Evolutionary conservation across 805 yeast genomes (phyloP).

Genomic region (Myxozyma neglecta): DNA sequence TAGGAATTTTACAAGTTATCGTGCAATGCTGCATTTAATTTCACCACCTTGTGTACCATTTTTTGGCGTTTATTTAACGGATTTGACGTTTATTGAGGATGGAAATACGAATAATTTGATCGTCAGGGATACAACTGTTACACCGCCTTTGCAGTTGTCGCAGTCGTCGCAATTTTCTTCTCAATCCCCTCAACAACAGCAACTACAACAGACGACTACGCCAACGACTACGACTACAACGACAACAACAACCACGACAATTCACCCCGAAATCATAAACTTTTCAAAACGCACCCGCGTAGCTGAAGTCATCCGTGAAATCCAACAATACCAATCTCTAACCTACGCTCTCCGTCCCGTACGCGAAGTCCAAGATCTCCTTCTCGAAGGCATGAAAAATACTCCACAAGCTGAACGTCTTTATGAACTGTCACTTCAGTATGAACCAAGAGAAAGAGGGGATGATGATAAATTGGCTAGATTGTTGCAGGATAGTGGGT

Average conservation of each 20-base stretch:
- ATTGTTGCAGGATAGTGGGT: constrained; percentile 38
- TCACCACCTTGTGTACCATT: constrained; percentile 87
- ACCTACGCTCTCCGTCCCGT: constrained; percentile 65
- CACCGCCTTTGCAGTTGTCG: no score
- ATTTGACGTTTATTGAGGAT: constrained; percentile 81
- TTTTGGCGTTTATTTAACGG: constrained; percentile 86
- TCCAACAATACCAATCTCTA: constrained; percentile 64
- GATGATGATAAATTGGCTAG: constrained; percentile 38
- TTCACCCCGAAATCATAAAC: constrained; percentile 54
- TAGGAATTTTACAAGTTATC: constrained; percentile 83
- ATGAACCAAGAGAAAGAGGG: constrained; percentile 58
- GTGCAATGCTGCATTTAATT: constrained; percentile 72
- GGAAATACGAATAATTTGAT: constrained; percentile 70
- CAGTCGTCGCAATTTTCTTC: no score
- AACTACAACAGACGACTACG: neutral
- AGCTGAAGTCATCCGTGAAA: constrained; percentile 69
- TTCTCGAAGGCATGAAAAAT: constrained; percentile 47
- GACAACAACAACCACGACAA: neutral
- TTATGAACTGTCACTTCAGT: constrained; percentile 67
- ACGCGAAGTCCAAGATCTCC: constrained; percentile 59
- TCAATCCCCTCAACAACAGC: no score
- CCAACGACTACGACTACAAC: neutral
- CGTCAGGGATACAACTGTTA: neutral
- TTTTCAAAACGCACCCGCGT: constrained; percentile 75
- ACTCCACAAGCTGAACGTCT: constrained; percentile 79